Evolutionary conservation across 352 stramenopile species (phyloP).

Genomic region (Pythium graminicola): DNA sequence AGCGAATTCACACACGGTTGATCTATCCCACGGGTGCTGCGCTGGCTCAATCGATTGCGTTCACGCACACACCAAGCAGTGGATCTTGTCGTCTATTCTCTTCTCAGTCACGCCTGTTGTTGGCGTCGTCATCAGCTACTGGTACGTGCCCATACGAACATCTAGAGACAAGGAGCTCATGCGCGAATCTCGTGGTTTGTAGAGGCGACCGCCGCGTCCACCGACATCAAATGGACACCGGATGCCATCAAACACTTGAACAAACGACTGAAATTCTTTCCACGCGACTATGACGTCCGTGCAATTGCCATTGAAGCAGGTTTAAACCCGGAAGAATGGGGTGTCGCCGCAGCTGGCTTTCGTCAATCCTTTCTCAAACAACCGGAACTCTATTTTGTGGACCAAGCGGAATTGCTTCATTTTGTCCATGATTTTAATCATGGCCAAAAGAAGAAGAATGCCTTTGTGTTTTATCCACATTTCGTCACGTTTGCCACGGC

Average conservation of each 20-base stretch:
- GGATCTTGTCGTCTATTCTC: background rate
- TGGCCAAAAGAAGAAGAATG: conserved; percentile 40
- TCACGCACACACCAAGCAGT: background rate
- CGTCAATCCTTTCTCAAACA: conserved; percentile 52
- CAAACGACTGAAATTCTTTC: conserved; percentile 35
- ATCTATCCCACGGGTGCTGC: background rate
- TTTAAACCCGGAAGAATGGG: conserved; percentile 58
- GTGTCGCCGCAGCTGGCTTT: conserved; percentile 47
- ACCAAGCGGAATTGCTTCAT: conserved; percentile 46
- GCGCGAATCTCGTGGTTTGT: background rate
- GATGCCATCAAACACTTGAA: conserved; percentile 13
- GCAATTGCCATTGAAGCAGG: conserved; percentile 58
- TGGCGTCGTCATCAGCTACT: background rate
- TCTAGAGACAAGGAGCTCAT: too few species aligned
- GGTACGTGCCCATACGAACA: background rate
- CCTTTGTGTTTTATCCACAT: conserved; percentile 74
- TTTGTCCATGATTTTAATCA: conserved; percentile 40
- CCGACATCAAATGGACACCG: conserved; percentile 19
- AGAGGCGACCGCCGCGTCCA: background rate
- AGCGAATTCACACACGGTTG: conserved; percentile 7
- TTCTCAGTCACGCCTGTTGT: background rate
- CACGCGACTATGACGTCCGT: conserved; percentile 64
- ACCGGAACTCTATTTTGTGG: conserved; percentile 48
- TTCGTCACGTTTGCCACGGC: conserved; percentile 59
- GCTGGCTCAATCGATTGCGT: background rate